Conservation (phyloP, 345 rosid genomes). For the Physaria fendleri region DNA sequence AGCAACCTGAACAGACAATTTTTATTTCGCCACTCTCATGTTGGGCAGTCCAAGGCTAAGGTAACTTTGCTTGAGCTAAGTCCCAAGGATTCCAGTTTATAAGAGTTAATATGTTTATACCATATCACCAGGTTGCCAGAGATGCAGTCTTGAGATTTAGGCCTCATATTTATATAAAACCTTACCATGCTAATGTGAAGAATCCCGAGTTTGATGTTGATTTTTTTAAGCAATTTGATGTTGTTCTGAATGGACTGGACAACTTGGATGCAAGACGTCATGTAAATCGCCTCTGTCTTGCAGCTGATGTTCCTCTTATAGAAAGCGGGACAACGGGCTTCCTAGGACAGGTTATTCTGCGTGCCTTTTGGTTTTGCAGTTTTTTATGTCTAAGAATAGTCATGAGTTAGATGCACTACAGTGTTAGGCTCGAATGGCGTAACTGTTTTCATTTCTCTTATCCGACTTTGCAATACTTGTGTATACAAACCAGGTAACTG, state of each 20-base stretch:
- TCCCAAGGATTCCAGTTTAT: neutral
- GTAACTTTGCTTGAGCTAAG: conserved; percentile 27
- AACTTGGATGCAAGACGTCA: conserved; percentile 95
- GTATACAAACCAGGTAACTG: conserved; percentile 58
- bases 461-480: conserved; percentile 12
- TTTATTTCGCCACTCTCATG: conserved; percentile 87
- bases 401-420: neutral
- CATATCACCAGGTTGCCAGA: conserved; percentile 74
- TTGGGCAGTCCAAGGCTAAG: conserved; percentile 97
- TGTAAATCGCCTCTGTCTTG: conserved; percentile 97
- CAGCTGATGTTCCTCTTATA: conserved; percentile 90
- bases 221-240: conserved; percentile 88
- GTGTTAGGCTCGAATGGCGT: neutral
- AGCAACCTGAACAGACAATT: conserved; percentile 97
- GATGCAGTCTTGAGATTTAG: conserved; percentile 92
- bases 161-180: conserved; percentile 70
- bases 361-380: neutral
- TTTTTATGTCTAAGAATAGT: neutral
- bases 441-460: neutral
- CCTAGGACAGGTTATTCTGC: conserved; percentile 77
- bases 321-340: conserved; percentile 99
- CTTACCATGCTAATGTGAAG: conserved; percentile 93
- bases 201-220: conserved; percentile 76
- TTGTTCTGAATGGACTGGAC: conserved; percentile 94
- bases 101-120: neutral